Conservation (phyloP, 306 rosid species). For the Fagus sylvatica region DNA sequence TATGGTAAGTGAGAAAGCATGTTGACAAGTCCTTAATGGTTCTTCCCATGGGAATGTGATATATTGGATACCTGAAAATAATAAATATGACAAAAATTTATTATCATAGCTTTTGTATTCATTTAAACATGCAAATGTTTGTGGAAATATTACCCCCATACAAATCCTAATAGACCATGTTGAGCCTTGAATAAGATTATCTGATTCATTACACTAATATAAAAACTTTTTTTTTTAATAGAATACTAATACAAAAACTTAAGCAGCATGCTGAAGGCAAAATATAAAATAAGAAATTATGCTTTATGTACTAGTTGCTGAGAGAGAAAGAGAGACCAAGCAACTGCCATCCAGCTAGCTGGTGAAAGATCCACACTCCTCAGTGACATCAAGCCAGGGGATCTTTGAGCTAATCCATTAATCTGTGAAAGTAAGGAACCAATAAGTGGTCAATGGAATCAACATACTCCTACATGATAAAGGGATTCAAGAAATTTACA, state of each 20-base stretch:
- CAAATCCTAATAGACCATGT: background rate
- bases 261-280: too few relatives aligned
- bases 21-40: conserved; percentile 88
- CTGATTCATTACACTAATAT: background rate
- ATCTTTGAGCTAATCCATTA: conserved; percentile 66
- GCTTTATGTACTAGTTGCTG: background rate
- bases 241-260: background rate
- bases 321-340: conserved; percentile 57
- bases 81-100: background rate
- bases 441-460: conserved; percentile 24
- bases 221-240: background rate
- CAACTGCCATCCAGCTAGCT: conserved; percentile 98
- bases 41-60: conserved; percentile 98
- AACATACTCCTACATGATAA: background rate
- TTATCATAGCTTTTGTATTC: background rate
- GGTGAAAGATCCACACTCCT: conserved; percentile 97
- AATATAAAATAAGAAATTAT: background rate
- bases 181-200: background rate
- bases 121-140: background rate
- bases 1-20: conserved; percentile 93
- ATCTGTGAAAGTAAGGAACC: conserved; percentile 52
- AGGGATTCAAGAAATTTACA: background rate
- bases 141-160: background rate
- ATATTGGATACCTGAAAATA: conserved; percentile 89
- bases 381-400: conserved; percentile 83